These are phyloP conservation scores for Zoysia pacifica DNA, from an alignment of 176 grass and related monocot species.

Conservation along the genomic window DNA sequence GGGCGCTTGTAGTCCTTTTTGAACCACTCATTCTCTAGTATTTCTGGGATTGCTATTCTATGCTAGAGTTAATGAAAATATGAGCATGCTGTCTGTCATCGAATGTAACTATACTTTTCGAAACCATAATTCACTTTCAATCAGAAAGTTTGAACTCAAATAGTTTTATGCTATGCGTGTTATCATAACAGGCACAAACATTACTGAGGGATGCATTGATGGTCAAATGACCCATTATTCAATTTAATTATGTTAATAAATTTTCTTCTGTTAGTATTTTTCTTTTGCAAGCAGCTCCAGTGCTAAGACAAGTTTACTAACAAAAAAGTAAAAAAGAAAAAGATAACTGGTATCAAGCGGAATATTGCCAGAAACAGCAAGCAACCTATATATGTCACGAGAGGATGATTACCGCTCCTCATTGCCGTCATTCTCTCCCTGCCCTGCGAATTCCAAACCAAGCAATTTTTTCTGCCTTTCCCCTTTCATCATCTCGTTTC, in stretches of 20 bases:
- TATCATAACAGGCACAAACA: no score
- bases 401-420: background rate
- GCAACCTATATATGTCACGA: conserved; percentile 11
- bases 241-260: conserved; percentile 4
- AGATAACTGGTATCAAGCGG: no score
- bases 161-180: no score
- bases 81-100: conserved; percentile 19
- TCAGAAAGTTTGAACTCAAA: no score
- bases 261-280: background rate
- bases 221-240: background rate
- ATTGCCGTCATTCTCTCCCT: conserved; percentile 41
- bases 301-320: background rate
- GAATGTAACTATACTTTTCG: background rate
- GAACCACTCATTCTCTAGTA: conserved; percentile 91
- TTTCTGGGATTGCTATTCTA: conserved; percentile 88
- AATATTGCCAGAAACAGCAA: background rate
- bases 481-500: background rate
- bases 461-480: background rate
- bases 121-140: background rate
- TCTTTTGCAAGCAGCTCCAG: conserved; percentile 26
- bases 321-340: no score
- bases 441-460: conserved; percentile 7
- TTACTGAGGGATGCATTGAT: background rate
- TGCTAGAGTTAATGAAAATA: conserved; percentile 28
- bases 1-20: conserved; percentile 76